Conservation (phyloP, 768 basidiomycete species). For the Lactifluus hygrophoroides region DNA sequence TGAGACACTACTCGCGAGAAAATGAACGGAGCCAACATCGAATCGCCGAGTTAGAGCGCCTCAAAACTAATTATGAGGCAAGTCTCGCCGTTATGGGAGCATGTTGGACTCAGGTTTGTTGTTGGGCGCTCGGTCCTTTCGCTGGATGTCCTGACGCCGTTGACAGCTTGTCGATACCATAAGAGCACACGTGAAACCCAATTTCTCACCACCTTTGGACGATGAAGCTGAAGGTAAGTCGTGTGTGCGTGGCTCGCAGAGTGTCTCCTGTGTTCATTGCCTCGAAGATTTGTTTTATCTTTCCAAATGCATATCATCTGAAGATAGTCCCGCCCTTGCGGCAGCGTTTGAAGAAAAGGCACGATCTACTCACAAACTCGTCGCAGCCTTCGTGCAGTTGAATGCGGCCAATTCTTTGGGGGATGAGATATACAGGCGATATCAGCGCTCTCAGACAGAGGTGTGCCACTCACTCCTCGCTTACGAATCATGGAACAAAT, state of each 20-base stretch:
- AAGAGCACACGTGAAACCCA: constrained; percentile 45
- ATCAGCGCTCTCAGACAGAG: constrained; percentile 51
- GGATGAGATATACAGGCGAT: constrained; percentile 36
- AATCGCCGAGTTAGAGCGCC: constrained; percentile 56
- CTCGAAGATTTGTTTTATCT: constrained; percentile 7
- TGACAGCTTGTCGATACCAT: constrained; percentile 59
- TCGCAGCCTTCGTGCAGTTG: constrained; percentile 47
- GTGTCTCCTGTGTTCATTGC: constrained; percentile 20
- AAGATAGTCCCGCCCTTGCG: constrained; percentile 23
- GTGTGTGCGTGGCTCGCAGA: background rate
- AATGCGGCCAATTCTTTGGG: constrained; percentile 29
- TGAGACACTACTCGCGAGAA: constrained; percentile 76
- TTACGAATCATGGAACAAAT: background rate
- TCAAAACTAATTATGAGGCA: constrained; percentile 59
- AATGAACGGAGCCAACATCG: constrained; percentile 53
- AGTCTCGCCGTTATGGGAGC: constrained; percentile 66
- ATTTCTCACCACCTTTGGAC: constrained; percentile 38
- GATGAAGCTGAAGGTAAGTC: constrained; percentile 22
- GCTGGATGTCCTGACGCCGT: background rate
- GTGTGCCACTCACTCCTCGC: constrained; percentile 31
- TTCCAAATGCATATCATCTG: constrained; percentile 24
- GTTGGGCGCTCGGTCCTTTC: constrained; percentile 8
- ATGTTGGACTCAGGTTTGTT: constrained; percentile 69
- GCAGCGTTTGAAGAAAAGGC: constrained; percentile 46
- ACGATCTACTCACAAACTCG: constrained; percentile 49